Evolutionary conservation across 2,329 filamentous ascomycete species (phyloP).

Genomic region (Setomelanomma holmii): DNA sequence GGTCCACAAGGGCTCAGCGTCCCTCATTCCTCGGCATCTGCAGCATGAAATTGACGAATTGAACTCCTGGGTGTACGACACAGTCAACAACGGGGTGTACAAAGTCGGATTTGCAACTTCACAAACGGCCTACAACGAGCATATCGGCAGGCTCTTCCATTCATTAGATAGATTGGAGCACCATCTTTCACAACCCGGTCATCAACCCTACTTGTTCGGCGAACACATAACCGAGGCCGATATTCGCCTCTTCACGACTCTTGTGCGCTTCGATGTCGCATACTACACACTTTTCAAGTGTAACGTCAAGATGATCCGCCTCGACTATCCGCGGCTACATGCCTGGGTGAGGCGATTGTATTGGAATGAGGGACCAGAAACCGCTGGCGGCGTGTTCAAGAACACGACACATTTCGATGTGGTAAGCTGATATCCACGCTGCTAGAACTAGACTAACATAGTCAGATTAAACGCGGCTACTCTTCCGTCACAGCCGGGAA

Average conservation of each 20-base stretch:
- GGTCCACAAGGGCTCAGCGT: constrained; percentile 58
- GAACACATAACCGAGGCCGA: constrained; percentile 59
- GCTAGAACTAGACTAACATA: constrained; percentile 4
- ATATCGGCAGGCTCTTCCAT: constrained; percentile 74
- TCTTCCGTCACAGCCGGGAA: constrained; percentile 31
- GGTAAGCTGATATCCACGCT: constrained; percentile 8
- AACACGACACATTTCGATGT: constrained; percentile 37
- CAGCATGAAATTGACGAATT: constrained; percentile 73
- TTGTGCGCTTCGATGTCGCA: constrained; percentile 64
- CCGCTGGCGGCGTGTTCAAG: constrained; percentile 36
- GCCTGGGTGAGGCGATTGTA: constrained; percentile 82
- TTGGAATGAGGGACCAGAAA: constrained; percentile 65
- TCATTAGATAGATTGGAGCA: constrained; percentile 78
- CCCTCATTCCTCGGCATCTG: constrained; percentile 73
- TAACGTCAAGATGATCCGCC: constrained; percentile 83
- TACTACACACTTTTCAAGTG: constrained; percentile 70
- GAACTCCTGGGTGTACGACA: constrained; percentile 80
- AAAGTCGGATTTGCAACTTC: constrained; percentile 81
- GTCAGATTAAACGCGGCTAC: constrained; percentile 41
- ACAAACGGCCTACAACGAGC: constrained; percentile 80
- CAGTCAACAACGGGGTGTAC: constrained; percentile 63
- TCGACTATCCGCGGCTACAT: constrained; percentile 81
- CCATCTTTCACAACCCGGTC: constrained; percentile 63
- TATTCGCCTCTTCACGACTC: constrained; percentile 61
- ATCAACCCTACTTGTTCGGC: constrained; percentile 77